Conservation (phyloP, 2,329 filamentous ascomycete species). For the Aspergillus eucalypticola region DNA sequence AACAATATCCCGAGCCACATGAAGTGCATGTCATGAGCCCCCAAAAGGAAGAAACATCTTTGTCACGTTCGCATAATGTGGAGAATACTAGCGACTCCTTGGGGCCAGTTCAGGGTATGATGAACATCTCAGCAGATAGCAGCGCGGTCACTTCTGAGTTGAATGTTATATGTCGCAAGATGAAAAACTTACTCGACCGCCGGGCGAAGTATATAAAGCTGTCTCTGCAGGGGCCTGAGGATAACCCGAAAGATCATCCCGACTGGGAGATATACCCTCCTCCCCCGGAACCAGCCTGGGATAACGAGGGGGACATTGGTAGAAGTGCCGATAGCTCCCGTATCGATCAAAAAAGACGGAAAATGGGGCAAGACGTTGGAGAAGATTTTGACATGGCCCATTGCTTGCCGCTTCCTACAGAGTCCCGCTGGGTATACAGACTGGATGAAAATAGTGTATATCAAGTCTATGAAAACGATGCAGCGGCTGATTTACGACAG, state of each 20-base stretch:
- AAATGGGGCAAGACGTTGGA: constrained; percentile 86
- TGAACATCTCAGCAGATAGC: constrained; percentile 70
- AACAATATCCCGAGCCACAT: not conserved
- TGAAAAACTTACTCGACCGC: constrained; percentile 84
- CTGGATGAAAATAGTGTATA: constrained; percentile 85
- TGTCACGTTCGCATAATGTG: not conserved
- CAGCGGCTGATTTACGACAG: constrained; percentile 61
- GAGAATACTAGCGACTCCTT: constrained; percentile 55
- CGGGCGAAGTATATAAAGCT: constrained; percentile 85
- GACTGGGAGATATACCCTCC: constrained; percentile 88
- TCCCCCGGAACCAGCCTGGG: constrained; percentile 89
- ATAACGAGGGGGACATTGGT: constrained; percentile 55
- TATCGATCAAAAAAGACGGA: constrained; percentile 63
- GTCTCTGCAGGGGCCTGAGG: constrained; percentile 76
- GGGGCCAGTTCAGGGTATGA: constrained; percentile 61
- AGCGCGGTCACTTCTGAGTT: constrained; percentile 82
- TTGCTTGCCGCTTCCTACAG: constrained; percentile 69
- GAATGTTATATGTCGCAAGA: constrained; percentile 81
- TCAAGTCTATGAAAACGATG: constrained; percentile 78
- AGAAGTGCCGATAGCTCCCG: constrained; percentile 42
- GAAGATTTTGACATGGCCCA: constrained; percentile 88
- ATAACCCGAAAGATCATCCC: constrained; percentile 84
- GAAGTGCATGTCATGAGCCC: constrained; percentile 3
- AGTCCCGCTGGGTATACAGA: constrained; percentile 71
- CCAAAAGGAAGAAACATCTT: not conserved